Base-by-base conservation (phyloP, 352 stramenopile species). In the Stramenopiles sp. region DNA sequence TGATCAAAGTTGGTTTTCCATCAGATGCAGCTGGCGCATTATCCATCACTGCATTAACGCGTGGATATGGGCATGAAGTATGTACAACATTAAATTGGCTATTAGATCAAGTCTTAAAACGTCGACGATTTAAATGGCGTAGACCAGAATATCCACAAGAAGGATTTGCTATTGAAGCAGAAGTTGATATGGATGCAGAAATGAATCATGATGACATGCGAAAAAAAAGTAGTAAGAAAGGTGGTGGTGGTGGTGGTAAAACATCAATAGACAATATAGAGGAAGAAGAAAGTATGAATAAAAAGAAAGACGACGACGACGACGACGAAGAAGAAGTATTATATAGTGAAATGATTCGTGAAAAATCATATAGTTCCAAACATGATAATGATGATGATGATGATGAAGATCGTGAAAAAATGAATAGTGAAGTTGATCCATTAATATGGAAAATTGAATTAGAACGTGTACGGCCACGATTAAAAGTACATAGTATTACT, bases 361-460 rank as follows among this genome's bases (percentile, higher is more conserved):
- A 69, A 27, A 69, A 69, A 27, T 69, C 53, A 20, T 69, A 69
- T 27, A 4, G 31, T 30, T 80, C 82, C 32, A 83, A 79, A 32
- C n/a, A n/a, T n/a, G n/a, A n/a, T n/a, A n/a, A n/a, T n/a, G n/a
- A n/a, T n/a, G 80, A 82, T 63, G 80, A 82, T 63, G 81, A 83
- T 32, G 81, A 80, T 31, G 79, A 20, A 30, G 33, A 85, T 43
- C 65, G 74, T 29, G n/a, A 85, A 31, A 84, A 85, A 43, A 74
- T 88, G 30, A 74, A 86, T 43, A 80, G 69, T 1, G 78, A 79
- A 31, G 79, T 88, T 30, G 84, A 87, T 78, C 85, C 80, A 20
- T 78, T 88, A 31, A 79, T 82, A 38, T 90, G 86, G 86, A 80
- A 83, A 31, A 81, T 80, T 7, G 87, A 91, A 78, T 80, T 91